Evolutionary conservation across 2,329 filamentous ascomycete species (phyloP).

Genomic region (Tolypocladium paradoxum): DNA sequence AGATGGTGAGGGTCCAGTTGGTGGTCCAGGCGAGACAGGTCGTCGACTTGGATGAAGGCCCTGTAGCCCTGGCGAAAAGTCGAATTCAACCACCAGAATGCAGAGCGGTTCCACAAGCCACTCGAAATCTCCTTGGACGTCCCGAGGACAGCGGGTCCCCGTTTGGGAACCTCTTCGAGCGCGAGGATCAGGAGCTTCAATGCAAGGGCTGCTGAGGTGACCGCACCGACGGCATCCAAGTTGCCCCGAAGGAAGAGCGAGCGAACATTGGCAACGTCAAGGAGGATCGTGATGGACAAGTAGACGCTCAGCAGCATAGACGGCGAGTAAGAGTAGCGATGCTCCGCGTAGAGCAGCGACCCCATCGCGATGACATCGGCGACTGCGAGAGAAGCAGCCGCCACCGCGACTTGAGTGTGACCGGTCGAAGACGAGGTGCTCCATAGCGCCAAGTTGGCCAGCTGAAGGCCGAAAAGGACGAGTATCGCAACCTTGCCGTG

Average conservation of each 20-base stretch:
- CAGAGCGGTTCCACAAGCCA: conserved; percentile 11
- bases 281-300: conserved; percentile 26
- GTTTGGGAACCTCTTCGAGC: conserved; percentile 20
- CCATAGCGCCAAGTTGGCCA: conserved; percentile 13
- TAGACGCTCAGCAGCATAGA: conserved; percentile 28
- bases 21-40: conserved; percentile 16
- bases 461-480: conserved; percentile 15
- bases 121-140: conserved; percentile 9
- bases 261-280: conserved; percentile 28
- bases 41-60: conserved; percentile 17
- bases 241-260: conserved; percentile 4
- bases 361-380: conserved; percentile 9
- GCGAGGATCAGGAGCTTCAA: conserved; percentile 22
- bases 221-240: conserved; percentile 11
- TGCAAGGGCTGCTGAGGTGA: conserved; percentile 18
- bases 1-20: conserved; percentile 1
- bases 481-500: conserved; percentile 8
- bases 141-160: not conserved
- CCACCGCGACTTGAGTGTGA: conserved; percentile 11
- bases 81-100: conserved; percentile 18
- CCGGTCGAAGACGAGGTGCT: conserved; percentile 7
- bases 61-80: conserved; percentile 18
- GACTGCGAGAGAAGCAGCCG: conserved; percentile 15
- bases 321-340: conserved; percentile 24
- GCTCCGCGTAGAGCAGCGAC: conserved; percentile 18